phyloP scores from a whole-genome alignment of 768 basidiomycete genomes.

The Leccinum ochraceum region DNA sequence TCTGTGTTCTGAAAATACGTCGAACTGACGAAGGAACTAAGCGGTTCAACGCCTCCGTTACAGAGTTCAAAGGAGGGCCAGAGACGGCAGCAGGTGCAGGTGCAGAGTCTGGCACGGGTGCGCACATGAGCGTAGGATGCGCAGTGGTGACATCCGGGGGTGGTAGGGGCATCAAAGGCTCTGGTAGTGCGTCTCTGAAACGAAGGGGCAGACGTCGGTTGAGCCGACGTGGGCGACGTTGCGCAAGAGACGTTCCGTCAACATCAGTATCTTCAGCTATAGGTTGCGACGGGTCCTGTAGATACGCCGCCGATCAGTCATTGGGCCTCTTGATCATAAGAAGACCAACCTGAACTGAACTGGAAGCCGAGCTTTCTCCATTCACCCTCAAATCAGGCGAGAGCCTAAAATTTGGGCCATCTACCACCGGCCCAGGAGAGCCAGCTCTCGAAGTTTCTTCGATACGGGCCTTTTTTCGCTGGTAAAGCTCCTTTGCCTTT shows the following conservation, averaged over 20 bases:
- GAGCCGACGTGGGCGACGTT: background rate
- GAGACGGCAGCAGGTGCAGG: background rate
- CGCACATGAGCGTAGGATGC: background rate
- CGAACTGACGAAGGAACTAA: background rate
- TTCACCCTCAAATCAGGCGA: too few relatives aligned
- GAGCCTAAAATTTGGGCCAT: too few relatives aligned
- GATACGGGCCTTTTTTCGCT: too few relatives aligned
- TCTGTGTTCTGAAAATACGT: background rate
- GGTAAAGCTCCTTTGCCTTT: too few relatives aligned
- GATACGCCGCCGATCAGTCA: too few relatives aligned
- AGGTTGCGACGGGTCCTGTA: too few relatives aligned
- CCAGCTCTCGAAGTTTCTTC: too few relatives aligned
- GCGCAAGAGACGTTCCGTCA: background rate
- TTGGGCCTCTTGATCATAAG: too few relatives aligned
- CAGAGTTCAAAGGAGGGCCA: background rate
- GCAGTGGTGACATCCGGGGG: background rate
- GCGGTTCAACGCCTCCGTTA: background rate
- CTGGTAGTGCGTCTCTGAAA: background rate
- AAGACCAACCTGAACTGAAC: too few relatives aligned
- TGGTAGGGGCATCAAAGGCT: background rate
- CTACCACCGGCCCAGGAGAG: too few relatives aligned
- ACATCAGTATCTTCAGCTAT: too few relatives aligned
- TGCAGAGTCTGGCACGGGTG: background rate
- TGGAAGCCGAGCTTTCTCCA: too few relatives aligned
- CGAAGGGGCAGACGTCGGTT: background rate